phyloP scores from a whole-genome alignment of 495 filamentous ascomycete genomes.

The Apodospora peruviana region DNA sequence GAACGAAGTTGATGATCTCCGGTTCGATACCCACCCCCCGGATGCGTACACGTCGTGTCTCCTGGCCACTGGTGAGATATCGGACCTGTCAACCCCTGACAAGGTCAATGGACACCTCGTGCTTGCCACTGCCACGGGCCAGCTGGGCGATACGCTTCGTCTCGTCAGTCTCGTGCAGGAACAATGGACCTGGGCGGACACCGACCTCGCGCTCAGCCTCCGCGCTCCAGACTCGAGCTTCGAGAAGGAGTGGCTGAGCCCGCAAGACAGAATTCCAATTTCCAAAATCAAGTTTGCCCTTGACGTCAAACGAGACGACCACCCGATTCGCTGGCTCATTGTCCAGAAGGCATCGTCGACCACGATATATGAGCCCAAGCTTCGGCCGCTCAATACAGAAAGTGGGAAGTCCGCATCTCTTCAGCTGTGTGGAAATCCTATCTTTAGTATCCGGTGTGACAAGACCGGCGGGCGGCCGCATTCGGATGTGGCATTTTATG shows the following conservation, averaged over 20 bases:
- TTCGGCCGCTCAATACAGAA: constrained; percentile 19
- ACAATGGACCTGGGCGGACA: constrained; percentile 41
- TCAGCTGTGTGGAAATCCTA: constrained; percentile 55
- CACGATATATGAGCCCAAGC: constrained; percentile 54
- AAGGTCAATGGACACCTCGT: constrained; percentile 23
- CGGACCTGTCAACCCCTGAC: constrained; percentile 19
- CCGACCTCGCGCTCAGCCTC: constrained; percentile 30
- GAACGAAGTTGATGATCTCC: constrained; percentile 16
- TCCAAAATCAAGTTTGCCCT: constrained; percentile 61
- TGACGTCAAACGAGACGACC: constrained; percentile 37
- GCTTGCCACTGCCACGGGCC: constrained; percentile 44
- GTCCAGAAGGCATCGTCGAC: constrained; percentile 54
- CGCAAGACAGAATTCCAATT: constrained; percentile 52
- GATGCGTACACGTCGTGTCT: constrained; percentile 14
- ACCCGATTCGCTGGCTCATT: constrained; percentile 53
- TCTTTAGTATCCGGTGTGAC: constrained; percentile 48
- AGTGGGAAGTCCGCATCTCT: constrained; percentile 3
- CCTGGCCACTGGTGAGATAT: constrained; percentile 33
- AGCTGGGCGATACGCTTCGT: constrained; percentile 46
- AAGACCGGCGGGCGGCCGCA: constrained; percentile 55
- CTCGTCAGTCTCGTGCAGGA: constrained; percentile 37
- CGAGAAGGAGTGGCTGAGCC: constrained; percentile 49
- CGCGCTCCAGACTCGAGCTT: constrained; percentile 16
- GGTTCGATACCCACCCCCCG: neutral
- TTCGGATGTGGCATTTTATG: constrained; percentile 73